Conservation (phyloP, 176 grass and related monocot species). For the Coix lacrymajobi region DNA sequence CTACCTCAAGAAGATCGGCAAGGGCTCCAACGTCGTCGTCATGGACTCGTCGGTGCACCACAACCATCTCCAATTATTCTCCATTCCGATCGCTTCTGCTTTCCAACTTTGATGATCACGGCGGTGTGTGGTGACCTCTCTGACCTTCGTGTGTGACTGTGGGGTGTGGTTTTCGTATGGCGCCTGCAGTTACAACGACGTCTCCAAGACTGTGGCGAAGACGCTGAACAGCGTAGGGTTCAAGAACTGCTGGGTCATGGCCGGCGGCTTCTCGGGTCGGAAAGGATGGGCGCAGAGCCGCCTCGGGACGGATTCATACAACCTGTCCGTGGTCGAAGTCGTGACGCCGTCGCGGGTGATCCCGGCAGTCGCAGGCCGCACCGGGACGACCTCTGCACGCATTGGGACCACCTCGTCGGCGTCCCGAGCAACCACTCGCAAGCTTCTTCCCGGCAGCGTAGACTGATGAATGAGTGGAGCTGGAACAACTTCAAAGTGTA, state of each 20-base stretch:
- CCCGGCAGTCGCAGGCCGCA: conserved; percentile 39
- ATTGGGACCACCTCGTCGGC: conserved; percentile 35
- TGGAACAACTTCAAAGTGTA: neutral
- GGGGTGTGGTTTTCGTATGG: neutral
- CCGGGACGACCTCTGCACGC: conserved; percentile 32
- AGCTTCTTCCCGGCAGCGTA: conserved; percentile 66
- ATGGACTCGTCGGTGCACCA: conserved; percentile 78
- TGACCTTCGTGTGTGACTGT: neutral
- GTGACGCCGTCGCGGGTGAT: conserved; percentile 70
- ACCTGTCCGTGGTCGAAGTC: conserved; percentile 57
- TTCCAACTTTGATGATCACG: neutral
- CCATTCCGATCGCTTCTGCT: neutral
- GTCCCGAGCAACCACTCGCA: conserved; percentile 37
- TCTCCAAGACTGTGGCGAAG: conserved; percentile 63
- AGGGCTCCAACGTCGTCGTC: conserved; percentile 77
- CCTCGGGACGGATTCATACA: conserved; percentile 59
- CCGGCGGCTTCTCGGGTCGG: conserved; percentile 72
- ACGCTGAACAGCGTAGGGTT: conserved; percentile 63
- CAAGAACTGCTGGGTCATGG: conserved; percentile 80
- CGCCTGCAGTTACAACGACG: conserved; percentile 64
- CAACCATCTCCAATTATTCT: neutral
- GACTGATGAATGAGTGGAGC: conserved; percentile 3
- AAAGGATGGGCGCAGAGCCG: conserved; percentile 84
- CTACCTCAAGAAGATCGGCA: conserved; percentile 75
- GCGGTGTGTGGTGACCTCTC: neutral